Evolutionary conservation across 2,329 filamentous ascomycete genomes (phyloP), one percentile per base, ranked within the genome.

Genomic region (Ophiostoma fasciatum): DNA sequence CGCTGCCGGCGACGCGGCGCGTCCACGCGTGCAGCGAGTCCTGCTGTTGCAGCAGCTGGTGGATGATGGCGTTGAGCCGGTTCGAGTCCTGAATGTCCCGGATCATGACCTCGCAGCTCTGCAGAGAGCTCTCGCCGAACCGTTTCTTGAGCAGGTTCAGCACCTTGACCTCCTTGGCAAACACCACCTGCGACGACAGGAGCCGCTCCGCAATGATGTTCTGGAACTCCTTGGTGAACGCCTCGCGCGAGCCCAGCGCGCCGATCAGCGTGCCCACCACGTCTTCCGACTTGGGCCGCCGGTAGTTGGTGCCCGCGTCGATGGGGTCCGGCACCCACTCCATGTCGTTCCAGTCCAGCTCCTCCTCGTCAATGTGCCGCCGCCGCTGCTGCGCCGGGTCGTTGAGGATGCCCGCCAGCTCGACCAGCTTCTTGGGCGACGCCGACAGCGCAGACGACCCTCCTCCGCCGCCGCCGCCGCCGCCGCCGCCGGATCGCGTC

Each of bases 71-170:
- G 51, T 94, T 82, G 40, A 92, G 72, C 28, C 73, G 69, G 42
- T 69, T 68, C 2, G 85, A 93, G 50, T 94, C 87, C 45, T 81
- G 71, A 25, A 96, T 81, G 53, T 98, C 90, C 44, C 80, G 82
- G 39, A 98, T 71, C 90, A 98, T 98, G 49, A 98, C 90, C 52
- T 98, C 88, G 55, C 87, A 94, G 33, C 82, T 82, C 53, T 96
- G 90, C 31, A 98, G 62, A 13, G 83, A 76, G 20, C 71, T 68
- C 45, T 94, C 84, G 18, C 88, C 88, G 38, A 94, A 87, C 8
- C 87, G 76, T 42, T 82, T 69, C 60, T 94, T 94, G 40, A 98
- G 68, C 9, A 96, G 68, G 39, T 88, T 77, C 6, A 96, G 67
- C 5, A 94, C 81, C 37, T 81, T 78, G 36, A 82, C 71, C 56